Percentiles rank a stretch among this genome's conserved stretches.
phyloP scores from a whole-genome alignment of 2,329 filamentous ascomycete genomes.

The Curvularia eragrostidis region DNA sequence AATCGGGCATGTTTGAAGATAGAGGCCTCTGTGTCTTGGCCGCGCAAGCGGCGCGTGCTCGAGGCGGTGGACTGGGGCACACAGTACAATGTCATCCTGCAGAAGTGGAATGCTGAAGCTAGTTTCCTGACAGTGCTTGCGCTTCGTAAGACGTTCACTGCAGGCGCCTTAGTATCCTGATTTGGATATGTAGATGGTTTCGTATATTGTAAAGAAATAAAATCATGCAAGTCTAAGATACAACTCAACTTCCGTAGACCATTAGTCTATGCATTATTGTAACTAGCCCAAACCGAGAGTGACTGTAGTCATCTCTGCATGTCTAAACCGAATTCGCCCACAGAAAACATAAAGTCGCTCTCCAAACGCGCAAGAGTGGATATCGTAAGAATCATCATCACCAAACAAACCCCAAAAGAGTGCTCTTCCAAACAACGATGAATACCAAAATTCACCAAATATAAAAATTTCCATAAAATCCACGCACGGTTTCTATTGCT shows the following conservation, averaged over 20 bases:
- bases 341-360: constrained; percentile 5
- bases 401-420: not conserved
- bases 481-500: constrained; percentile 23
- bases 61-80: not conserved
- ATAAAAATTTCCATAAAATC: too few species aligned
- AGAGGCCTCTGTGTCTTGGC: not conserved
- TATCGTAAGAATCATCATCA: constrained; percentile 13
- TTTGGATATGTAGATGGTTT: not conserved
- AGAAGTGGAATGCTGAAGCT: not conserved
- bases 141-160: not conserved
- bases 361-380: constrained; percentile 14
- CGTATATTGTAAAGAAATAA: not conserved
- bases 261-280: constrained; percentile 6
- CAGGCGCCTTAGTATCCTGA: not conserved
- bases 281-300: not conserved
- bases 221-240: constrained; percentile 1
- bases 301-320: constrained; percentile 5
- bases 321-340: constrained; percentile 7
- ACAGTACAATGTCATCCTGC: not conserved
- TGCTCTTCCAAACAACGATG: not conserved
- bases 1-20: not conserved
- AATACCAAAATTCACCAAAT: not conserved
- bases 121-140: not conserved
- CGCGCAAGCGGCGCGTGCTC: not conserved
- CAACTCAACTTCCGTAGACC: not conserved